These are phyloP conservation scores for Petunia axillaris DNA, from an alignment of 257 asterid genomes.

Conservation along the genomic window DNA sequence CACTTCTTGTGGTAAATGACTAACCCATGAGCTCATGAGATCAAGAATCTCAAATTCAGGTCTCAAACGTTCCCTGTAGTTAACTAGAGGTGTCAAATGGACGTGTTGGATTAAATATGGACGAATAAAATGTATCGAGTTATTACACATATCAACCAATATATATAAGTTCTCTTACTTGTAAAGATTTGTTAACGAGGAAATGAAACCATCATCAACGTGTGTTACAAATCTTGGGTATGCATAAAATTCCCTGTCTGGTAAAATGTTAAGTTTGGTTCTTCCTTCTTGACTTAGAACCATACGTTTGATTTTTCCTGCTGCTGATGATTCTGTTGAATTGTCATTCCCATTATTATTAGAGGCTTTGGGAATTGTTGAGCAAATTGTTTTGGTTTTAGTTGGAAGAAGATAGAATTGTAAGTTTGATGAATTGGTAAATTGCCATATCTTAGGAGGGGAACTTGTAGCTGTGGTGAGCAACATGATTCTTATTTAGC, in stretches of 20 bases:
- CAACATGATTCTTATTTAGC: neutral
- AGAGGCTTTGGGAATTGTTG: slow-evolving; percentile 26
- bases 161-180: slow-evolving; percentile 18
- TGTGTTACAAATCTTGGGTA: slow-evolving; percentile 72
- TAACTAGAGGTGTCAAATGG: neutral
- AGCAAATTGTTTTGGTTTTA: neutral
- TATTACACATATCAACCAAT: neutral
- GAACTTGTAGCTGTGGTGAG: neutral
- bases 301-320: slow-evolving; percentile 61
- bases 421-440: slow-evolving; percentile 26
- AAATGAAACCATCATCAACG: slow-evolving; percentile 65
- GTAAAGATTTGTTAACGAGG: slow-evolving; percentile 53
- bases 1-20: slow-evolving; percentile 74
- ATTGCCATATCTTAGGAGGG: slow-evolving; percentile 35
- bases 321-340: slow-evolving; percentile 24
- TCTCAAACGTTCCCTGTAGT: slow-evolving; percentile 34
- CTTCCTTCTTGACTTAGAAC: slow-evolving; percentile 63
- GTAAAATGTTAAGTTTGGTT: slow-evolving; percentile 54
- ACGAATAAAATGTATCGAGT: neutral
- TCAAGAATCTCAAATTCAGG: slow-evolving; percentile 78
- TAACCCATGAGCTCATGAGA: slow-evolving; percentile 86
- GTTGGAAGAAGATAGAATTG: slow-evolving; percentile 21
- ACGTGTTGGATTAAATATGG: too few relatives aligned
- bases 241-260: slow-evolving; percentile 72
- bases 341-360: slow-evolving; percentile 25